phyloP scores from a whole-genome alignment of 805 yeast genomes.

The Brettanomyces nanus region DNA sequence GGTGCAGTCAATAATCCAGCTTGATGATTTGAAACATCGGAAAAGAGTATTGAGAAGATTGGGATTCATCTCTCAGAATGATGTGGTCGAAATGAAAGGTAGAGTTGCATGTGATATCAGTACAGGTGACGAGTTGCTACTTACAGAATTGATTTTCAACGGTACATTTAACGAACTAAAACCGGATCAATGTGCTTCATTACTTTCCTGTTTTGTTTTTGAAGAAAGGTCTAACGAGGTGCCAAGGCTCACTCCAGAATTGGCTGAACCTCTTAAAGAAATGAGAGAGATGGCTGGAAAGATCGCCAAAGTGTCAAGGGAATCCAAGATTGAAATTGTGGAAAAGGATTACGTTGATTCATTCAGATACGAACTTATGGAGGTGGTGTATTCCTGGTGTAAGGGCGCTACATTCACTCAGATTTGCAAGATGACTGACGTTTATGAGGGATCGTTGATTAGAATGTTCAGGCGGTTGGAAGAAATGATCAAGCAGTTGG shows the following conservation, averaged over 20 bases:
- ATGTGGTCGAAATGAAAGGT: slow-evolving; percentile 92
- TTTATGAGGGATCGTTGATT: slow-evolving; percentile 92
- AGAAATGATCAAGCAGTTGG: slow-evolving; percentile 85
- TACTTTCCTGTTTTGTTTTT: slow-evolving; percentile 91
- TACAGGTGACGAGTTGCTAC: slow-evolving; percentile 76
- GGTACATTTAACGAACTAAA: slow-evolving; percentile 87
- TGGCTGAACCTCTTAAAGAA: slow-evolving; percentile 85
- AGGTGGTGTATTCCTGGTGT: slow-evolving; percentile 95
- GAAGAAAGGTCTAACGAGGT: slow-evolving; percentile 90
- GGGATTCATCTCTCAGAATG: slow-evolving; percentile 80
- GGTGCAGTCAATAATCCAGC: slow-evolving; percentile 85
- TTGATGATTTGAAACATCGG: slow-evolving; percentile 89
- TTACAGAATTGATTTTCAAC: slow-evolving; percentile 90
- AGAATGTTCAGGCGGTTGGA: slow-evolving; percentile 92
- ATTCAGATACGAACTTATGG: slow-evolving; percentile 92
- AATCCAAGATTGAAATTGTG: slow-evolving; percentile 80
- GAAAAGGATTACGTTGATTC: slow-evolving; percentile 91
- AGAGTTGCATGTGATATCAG: slow-evolving; percentile 88
- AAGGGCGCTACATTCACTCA: slow-evolving; percentile 93
- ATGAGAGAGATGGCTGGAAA: slow-evolving; percentile 87
- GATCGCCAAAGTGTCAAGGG: slow-evolving; percentile 83
- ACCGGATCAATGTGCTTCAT: slow-evolving; percentile 87
- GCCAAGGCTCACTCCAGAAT: slow-evolving; percentile 78
- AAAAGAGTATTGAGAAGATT: slow-evolving; percentile 88
- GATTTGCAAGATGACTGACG: slow-evolving; percentile 98